phyloP scores from a whole-genome alignment of 345 rosid genomes.

The Brassica juncea region DNA sequence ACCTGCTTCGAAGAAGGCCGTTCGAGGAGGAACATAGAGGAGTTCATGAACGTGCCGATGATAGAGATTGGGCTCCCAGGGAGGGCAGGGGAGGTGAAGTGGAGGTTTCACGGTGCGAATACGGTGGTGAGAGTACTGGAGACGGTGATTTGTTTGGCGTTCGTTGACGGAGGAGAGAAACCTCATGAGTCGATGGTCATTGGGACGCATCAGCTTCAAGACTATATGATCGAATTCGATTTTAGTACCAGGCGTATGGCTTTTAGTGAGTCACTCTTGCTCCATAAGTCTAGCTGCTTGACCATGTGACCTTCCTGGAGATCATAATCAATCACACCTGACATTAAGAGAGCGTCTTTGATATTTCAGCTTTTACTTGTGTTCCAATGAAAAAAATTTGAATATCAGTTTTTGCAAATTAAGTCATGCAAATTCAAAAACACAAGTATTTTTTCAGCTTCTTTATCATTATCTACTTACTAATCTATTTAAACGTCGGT shows the following conservation, averaged over 20 bases:
- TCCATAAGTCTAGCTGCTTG: not conserved
- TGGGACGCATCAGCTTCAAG: not conserved
- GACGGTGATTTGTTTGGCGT: not conserved
- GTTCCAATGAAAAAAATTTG: not conserved
- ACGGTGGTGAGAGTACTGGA: not conserved
- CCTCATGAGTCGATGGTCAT: not conserved
- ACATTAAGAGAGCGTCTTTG: not conserved
- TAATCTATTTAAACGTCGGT: not conserved
- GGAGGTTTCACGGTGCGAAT: not conserved
- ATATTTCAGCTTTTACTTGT: constrained; percentile 2
- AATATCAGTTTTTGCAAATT: not conserved
- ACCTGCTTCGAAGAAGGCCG: not conserved
- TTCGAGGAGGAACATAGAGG: not conserved
- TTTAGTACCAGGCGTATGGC: not conserved
- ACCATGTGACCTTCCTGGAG: not conserved
- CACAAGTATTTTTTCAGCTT: not conserved
- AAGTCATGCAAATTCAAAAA: not conserved
- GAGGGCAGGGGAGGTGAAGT: not conserved
- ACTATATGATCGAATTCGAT: not conserved
- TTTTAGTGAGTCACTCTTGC: not conserved
- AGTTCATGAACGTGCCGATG: not conserved
- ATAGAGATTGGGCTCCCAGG: constrained; percentile 1
- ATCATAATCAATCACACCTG: not conserved
- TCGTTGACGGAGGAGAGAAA: not conserved
- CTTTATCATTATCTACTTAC: not conserved